phyloP scores from a whole-genome alignment of 1,284 basidiomycete genomes.

The Schizopora paradoxa region DNA sequence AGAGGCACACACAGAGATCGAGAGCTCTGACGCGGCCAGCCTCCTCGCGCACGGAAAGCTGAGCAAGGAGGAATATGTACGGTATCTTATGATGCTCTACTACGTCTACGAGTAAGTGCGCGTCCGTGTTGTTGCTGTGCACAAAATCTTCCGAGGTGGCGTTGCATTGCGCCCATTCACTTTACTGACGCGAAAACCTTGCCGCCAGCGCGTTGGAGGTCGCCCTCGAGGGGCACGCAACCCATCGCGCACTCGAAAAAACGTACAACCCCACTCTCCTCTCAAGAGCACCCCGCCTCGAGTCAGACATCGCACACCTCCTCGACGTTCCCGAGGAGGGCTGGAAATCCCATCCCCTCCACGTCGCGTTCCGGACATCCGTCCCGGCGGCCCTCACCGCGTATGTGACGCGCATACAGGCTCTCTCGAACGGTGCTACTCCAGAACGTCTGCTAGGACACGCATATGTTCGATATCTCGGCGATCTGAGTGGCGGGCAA shows the following conservation, averaged over 20 bases:
- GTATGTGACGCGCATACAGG: slow-evolving; percentile 49
- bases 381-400: slow-evolving; percentile 46
- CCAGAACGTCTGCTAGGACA: slow-evolving; percentile 56
- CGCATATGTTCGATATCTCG: slow-evolving; percentile 82
- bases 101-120: slow-evolving; percentile 68
- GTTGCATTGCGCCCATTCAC: neutral
- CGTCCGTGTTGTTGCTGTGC: slow-evolving; percentile 8
- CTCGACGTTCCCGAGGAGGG: slow-evolving; percentile 47
- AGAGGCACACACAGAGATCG: slow-evolving; percentile 57
- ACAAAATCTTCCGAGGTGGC: no score
- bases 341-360: slow-evolving; percentile 53
- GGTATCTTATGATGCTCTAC: slow-evolving; percentile 73
- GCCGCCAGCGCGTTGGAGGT: slow-evolving; percentile 53
- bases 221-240: slow-evolving; percentile 57
- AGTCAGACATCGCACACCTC: slow-evolving; percentile 65
- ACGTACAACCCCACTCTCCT: slow-evolving; percentile 71
- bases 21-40: slow-evolving; percentile 54
- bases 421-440: slow-evolving; percentile 37
- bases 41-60: slow-evolving; percentile 59
- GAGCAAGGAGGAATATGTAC: slow-evolving; percentile 59
- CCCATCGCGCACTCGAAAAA: slow-evolving; percentile 56
- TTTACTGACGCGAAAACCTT: no score
- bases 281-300: slow-evolving; percentile 51
- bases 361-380: slow-evolving; percentile 37
- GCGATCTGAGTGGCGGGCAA: slow-evolving; percentile 81